Base-by-base conservation (phyloP, 495 filamentous ascomycete species). In the Tuber indicum region DNA sequence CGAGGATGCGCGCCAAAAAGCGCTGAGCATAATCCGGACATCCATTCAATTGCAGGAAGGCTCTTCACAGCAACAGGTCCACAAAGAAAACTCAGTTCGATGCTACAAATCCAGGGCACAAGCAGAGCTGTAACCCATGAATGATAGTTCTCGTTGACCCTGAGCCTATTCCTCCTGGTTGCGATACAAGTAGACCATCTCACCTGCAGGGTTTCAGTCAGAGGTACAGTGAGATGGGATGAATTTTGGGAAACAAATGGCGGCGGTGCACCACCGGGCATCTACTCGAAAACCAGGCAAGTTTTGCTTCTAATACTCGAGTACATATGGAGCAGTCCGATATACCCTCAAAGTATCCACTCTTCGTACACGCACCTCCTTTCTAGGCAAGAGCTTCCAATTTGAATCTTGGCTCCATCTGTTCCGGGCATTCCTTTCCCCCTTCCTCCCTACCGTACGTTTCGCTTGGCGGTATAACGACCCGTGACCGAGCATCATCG, bases 241-340 rank as follows among this genome's bases (percentile, higher is more conserved):
- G 26, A 66, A 66, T 66, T 66, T 66, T 66, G 14, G 58, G 58
- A 66, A 66, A 66, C 26, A 66, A 32, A 7, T 32, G 58, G 58
- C 26, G 58, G 58, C 58, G 17, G 58, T 66, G 58, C 58, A 66
- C 4, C 58, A 66, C 58, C 58, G 58, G 58, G 58, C 58, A 66
- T 66, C 58, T 66, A 16, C 58, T 66, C 58, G 58, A 32, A 66
- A 66, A 66, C 58, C 14, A 66, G 32, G 58, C 58, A 66, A 17
- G 58, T 36, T 66, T 66, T 66, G 58, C 14, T 36, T 66, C 26
- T 66, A 26, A 32, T 36, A 41, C 39, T 41, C 39, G 39, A 5
- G 39, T 41, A 66, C 58, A 66, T 66, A 19, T 19, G 58, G 26
- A 66, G 26, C 7, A n/a, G n/a, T 32, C 2, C n/a, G 6, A 62